Evolutionary conservation across 345 rosid genomes (phyloP), one percentile per base, ranked within the genome.

Genomic region (Eutrema yunnanense): DNA sequence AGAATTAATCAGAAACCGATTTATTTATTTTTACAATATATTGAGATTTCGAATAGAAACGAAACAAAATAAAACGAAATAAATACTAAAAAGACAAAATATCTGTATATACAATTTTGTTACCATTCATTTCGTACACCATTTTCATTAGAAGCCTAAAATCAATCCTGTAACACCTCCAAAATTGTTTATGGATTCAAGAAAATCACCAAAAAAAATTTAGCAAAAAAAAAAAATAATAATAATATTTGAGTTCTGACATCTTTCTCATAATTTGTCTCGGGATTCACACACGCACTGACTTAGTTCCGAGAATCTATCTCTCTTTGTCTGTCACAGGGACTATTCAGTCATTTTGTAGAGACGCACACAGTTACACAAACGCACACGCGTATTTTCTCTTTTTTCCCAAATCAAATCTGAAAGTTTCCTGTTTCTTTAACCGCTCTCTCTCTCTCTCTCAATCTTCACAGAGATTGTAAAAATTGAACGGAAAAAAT

Each of bases 321-420:
- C n/a, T 26, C 34, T 2, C 6, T 52, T 14, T 5, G 10, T 13
- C 9, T 2, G 14, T 36, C 42, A 29, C 16, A 12, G 9, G 74
- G 65, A 70, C 74, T 37, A 37, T 70, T 59, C 33, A 10, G 74
- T 49, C 43, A 71, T 41, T 57, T 48, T 40, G 22, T 2, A 60
- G 11, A 1, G 11, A 1, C 65, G 14, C 43, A 58, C 65, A 34
- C 34, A 33, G 32, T 14, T 22, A 4, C 51, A 10, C 65, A 13
- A 5, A 13, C n/a, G 6, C 47, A 8, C 22, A 41, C 13, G 37
- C 49, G 37, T 38, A 29, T 0, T 12, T 26, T 3, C 5, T 9
- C 6, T 7, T 37, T 54, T 9, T 54, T 9, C 50, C 50, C 32
- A 47, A 50, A 67, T 74, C 67, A 74, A 74, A 74, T 74, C 78